Evolutionary conservation across 2,329 filamentous ascomycete species (phyloP), one percentile per base, ranked within the genome.

Genomic region (Calonectria henricotiae): DNA sequence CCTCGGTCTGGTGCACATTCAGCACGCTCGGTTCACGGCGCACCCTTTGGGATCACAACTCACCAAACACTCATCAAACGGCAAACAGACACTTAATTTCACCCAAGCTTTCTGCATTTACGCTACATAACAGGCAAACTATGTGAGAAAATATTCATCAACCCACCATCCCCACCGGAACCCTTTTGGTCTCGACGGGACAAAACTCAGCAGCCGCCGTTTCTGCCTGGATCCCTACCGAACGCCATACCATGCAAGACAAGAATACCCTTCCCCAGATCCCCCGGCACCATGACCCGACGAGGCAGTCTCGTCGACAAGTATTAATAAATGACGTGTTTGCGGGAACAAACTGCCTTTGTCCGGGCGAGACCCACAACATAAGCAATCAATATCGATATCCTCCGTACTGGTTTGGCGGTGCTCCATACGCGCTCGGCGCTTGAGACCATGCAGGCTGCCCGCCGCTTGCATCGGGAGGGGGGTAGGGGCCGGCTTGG

Each of bases 341-440:
- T 15, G 63, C 32, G 41, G 35, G 23, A 49, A 61, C 49, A n/a
- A 30, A 37, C 20, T 27, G n/a, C 44, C 30, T 49, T 7, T 25
- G 11, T 37, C n/a, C 62, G 46, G 25, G 32, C 30, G 23, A 20
- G 6, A 55, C 20, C 46, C 27, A 30, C 23, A 25, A 25, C 12
- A 7, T 25, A 17, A 35, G 35, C 51, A 30, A 27, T 75, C 68
- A 82, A 69, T 80, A 84, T 39, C 80, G 78, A 68, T 82, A 83
- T 27, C 80, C 79, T 61, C 80, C 81, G 70, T 79, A 83, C 62
- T 83, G 80, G n/a, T 81, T 81, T 3, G 77, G 73, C 37, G 79
- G 78, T 47, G 78, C 78, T 44, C 78, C 78, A 27, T 82, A 83
- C 25, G 72, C 79, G 64, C 76, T 72, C 37, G 77, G 74, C 9